These are phyloP conservation scores for Ascochyta koolunga DNA, from an alignment of 2,329 filamentous ascomycete genomes.

Conservation along the genomic window DNA sequence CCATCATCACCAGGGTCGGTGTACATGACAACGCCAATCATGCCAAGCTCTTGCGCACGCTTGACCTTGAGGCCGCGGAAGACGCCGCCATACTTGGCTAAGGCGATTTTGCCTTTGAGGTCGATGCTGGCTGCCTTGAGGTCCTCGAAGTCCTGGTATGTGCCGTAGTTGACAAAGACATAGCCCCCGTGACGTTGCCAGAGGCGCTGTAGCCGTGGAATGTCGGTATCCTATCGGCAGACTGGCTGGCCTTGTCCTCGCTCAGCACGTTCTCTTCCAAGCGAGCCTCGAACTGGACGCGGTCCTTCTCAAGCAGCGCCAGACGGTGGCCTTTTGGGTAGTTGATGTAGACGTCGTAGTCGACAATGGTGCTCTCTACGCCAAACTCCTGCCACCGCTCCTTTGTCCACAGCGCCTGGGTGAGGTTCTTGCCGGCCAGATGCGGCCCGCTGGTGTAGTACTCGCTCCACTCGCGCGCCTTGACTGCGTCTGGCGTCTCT, in stretches of 20 bases:
- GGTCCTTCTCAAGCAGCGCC: slow-evolving; percentile 49
- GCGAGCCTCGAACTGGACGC: slow-evolving; percentile 75
- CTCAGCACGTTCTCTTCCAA: slow-evolving; percentile 84
- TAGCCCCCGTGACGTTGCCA: slow-evolving; percentile 89
- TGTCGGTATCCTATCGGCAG: slow-evolving; percentile 77
- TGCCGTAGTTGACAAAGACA: slow-evolving; percentile 91
- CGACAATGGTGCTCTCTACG: slow-evolving; percentile 52
- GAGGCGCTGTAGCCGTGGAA: slow-evolving; percentile 95
- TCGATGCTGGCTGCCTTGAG: slow-evolving; percentile 75
- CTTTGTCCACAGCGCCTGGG: slow-evolving; percentile 59
- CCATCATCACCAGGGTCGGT: slow-evolving; percentile 90
- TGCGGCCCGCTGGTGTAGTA: slow-evolving; percentile 60
- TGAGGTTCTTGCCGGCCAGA: slow-evolving; percentile 59
- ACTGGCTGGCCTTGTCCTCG: slow-evolving; percentile 78
- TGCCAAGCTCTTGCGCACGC: slow-evolving; percentile 86
- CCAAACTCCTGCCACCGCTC: slow-evolving; percentile 58
- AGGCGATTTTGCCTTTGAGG: slow-evolving; percentile 82
- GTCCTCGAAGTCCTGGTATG: slow-evolving; percentile 83
- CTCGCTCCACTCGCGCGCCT: slow-evolving; percentile 56
- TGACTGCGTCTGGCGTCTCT: slow-evolving; percentile 60
- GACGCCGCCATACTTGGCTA: slow-evolving; percentile 83
- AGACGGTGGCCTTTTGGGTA: slow-evolving; percentile 57
- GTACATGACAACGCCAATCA: slow-evolving; percentile 85
- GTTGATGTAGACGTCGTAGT: slow-evolving; percentile 60
- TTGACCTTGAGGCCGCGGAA: slow-evolving; percentile 94